Evolutionary conservation across 2,329 filamentous ascomycete species (phyloP).

Genomic region (Penicillium hesseltinei): DNA sequence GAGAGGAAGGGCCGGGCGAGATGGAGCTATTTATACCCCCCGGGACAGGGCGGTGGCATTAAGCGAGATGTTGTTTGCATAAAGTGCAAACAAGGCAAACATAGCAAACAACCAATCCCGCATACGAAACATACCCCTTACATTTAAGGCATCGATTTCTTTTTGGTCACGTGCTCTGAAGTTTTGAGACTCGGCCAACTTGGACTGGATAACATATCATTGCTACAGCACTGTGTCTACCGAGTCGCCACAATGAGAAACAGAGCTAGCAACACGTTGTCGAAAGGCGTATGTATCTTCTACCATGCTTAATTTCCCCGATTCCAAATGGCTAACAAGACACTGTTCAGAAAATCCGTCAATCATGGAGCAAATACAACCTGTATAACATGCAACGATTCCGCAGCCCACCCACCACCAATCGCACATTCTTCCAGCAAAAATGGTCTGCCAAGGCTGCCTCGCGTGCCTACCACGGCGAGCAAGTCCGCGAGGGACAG

Average conservation of each 20-base stretch:
- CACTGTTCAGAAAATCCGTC: conserved; percentile 72
- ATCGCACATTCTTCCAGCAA: conserved; percentile 87
- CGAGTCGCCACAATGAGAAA: conserved; percentile 44
- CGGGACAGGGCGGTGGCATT: conserved; percentile 20
- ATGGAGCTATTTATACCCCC: conserved; percentile 30
- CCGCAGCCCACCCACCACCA: conserved; percentile 44
- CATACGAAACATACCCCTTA: conserved; percentile 9
- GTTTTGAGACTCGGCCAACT: conserved; percentile 31
- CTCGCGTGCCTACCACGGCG: conserved; percentile 86
- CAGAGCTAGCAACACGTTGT: conserved; percentile 44
- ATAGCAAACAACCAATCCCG: no score
- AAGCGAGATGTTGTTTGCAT: conserved; percentile 28
- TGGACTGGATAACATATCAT: conserved; percentile 10
- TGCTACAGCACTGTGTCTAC: conserved; percentile 16
- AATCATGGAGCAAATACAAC: conserved; percentile 97
- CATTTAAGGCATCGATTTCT: conserved; percentile 2
- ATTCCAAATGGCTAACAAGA: conserved; percentile 8
- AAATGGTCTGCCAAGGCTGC: conserved; percentile 91
- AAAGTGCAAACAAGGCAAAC: background rate
- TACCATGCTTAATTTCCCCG: background rate
- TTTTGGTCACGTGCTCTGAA: conserved; percentile 28
- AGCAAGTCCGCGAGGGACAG: conserved; percentile 87
- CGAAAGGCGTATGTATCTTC: conserved; percentile 37
- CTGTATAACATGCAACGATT: conserved; percentile 77
- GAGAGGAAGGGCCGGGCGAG: conserved; percentile 24